Base-by-base conservation (phyloP, 2,329 filamentous ascomycete genomes). In the Aspergillus pseudoglaucus region DNA sequence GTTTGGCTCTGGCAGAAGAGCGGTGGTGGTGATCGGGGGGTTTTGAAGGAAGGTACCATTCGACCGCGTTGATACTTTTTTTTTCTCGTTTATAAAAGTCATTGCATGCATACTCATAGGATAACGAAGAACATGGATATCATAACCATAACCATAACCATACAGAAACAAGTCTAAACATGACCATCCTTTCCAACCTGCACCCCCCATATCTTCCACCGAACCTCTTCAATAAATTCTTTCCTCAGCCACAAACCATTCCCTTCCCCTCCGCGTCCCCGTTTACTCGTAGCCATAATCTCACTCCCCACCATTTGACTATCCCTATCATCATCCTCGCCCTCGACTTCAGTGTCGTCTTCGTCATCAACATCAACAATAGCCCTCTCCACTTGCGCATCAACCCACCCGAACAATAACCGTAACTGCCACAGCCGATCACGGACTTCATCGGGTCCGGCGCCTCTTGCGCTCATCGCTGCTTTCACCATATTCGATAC, bases 1-100 rank as follows among this genome's bases (percentile, higher is more conserved):
- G 71, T 96, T 14, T 96, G 91, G 90, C 68, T 95, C 52, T 90
- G 88, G 88, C 55, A 86, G 76, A 62, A 86, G 76, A 87, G 87
- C 63, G 81, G 70, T 69, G 76, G 73, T 68, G 65, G 69, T 20
- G 68, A 71, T 52, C 59, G 69, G 44, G 67, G 69, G 1, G 55
- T 74, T 4, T 50, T 66, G 49, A 69, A 70, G 52, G 62, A 65
- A 17, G 59, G 63, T 2, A 52, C 58, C 9, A 47, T 61, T 48
- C 61, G 64, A 15, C 60, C 63, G 12, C 54, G 18, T 32, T 41
- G n/a, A 33, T 20, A 18, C 20, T 25, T 3, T 23, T 22, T 6
- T 18, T 14, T 18, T 20, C 2, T 30, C 3, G 2, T 30, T 12
- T 20, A 10, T 20, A 18, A 10, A n/a, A 15, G 23, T 25, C 22